These are phyloP conservation scores for Paramecium bursaria DNA, from an alignment of 73 alveolate genomes.

Conservation along the genomic window DNA sequence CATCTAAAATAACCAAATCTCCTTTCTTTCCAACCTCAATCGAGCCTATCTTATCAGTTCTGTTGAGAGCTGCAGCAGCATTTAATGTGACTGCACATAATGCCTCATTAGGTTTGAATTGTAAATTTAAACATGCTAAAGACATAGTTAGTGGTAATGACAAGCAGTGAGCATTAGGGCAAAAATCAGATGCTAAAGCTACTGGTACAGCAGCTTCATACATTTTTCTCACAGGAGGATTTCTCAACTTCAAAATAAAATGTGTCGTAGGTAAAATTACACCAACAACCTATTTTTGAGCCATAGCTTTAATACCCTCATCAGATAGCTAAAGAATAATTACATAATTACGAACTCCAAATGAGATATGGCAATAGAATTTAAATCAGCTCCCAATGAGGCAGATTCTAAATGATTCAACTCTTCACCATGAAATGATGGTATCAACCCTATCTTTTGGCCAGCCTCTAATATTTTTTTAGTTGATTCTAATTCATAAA, in stretches of 20 bases:
- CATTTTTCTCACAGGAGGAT: constrained; percentile 76
- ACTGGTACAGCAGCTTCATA: constrained; percentile 71
- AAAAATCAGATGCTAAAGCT: constrained; percentile 73
- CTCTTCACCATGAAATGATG: constrained; percentile 76
- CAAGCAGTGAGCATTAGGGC: constrained; percentile 73
- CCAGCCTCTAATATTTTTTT: constrained; percentile 63
- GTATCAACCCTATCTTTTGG: constrained; percentile 61
- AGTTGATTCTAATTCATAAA: constrained; percentile 70
- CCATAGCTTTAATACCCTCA: constrained; percentile 70
- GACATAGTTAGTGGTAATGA: constrained; percentile 72
- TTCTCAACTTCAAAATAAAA: constrained; percentile 54
- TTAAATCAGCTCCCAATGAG: constrained; percentile 69
- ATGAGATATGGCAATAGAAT: constrained; percentile 70
- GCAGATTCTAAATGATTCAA: constrained; percentile 71
- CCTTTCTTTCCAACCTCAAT: constrained; percentile 73
- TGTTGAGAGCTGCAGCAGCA: constrained; percentile 73
- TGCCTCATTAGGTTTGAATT: constrained; percentile 72
- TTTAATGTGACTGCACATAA: constrained; percentile 73
- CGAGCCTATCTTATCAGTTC: constrained; percentile 64
- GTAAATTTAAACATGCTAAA: constrained; percentile 69
- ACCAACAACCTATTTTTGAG: constrained; percentile 67
- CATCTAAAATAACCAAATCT: constrained; percentile 69
- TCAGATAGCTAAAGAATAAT: constrained; percentile 17
- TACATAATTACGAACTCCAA: constrained; percentile 41
- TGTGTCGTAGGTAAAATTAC: constrained; percentile 75